phyloP scores from a whole-genome alignment of 129 eudicot species.

The Tanacetum coccineum region DNA sequence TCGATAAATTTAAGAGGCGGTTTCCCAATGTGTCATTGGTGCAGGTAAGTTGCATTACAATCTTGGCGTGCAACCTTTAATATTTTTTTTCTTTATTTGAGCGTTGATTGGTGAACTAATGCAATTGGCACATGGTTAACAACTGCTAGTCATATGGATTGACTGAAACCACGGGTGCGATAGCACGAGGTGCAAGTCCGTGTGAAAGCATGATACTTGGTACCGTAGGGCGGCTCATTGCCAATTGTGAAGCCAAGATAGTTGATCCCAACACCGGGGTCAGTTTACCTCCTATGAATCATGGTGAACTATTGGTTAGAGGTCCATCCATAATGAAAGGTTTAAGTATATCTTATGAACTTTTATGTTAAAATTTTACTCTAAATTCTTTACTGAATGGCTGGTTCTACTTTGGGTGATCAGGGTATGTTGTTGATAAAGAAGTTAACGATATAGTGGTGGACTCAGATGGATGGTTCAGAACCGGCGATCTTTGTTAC shows the following conservation, averaged over 20 bases:
- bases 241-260: conserved; percentile 50
- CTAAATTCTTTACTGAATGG: no score
- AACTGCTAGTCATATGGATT: conserved; percentile 50
- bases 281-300: conserved; percentile 48
- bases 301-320: conserved; percentile 70
- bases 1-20: conserved; percentile 30
- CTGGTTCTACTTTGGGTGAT: background rate
- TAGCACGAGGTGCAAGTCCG: conserved; percentile 33
- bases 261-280: conserved; percentile 52
- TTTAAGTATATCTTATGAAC: background rate
- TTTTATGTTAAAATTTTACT: no score
- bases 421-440: conserved; percentile 50
- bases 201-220: conserved; percentile 37
- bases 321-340: conserved; percentile 69
- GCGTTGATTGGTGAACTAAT: conserved; percentile 4
- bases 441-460: conserved; percentile 34
- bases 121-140: background rate
- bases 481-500: conserved; percentile 57
- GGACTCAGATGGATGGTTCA: conserved; percentile 45
- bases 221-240: conserved; percentile 41
- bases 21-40: conserved; percentile 34
- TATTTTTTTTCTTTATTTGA: background rate
- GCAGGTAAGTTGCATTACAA: conserved; percentile 38
- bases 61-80: no score
- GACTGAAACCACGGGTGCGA: conserved; percentile 57